Evolutionary conservation across 768 basidiomycete species (phyloP), one percentile per base, ranked within the genome.

Genomic region (Suillus occidentalis): DNA sequence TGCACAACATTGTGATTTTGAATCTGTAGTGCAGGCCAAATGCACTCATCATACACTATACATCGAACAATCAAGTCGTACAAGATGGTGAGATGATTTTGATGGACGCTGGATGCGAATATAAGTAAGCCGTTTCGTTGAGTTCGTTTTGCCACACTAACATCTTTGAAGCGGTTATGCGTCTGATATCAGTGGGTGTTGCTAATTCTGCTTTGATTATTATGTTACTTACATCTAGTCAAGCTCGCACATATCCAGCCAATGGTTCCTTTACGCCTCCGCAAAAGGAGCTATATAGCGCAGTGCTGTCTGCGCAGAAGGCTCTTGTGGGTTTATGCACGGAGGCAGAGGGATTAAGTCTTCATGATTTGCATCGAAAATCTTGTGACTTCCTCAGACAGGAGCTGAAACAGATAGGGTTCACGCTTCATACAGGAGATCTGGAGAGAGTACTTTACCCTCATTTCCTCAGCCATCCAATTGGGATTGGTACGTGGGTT

Each of bases 81-180:
- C 80, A 82, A 47, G 77, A 86, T 1, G 86, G 82, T 22, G 95
- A 99, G 69, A 80, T 94, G 69, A 81, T 97, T 18, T 82, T 97
- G 14, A 86, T 98, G 61, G 95, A 98, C 67, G 95, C 95, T 2
- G 95, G 94, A 52, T 95, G 95, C 71, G 95, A 97, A 82, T 92
- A 87, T 79, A 91, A 94, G 93, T 94, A 61, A 62, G 85, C 73
- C 49, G 50, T 65, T 67, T 47, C 28, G 36, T 57, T 34, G 12
- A 43, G 59, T 62, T 52, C 37, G 42, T 60, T 34, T 39, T 66
- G 4, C 16, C 52, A 34, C 53, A 55, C 60, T 68, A 40, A 71
- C 25, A 34, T 37, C 64, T 22, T 52, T 42, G 69, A 36, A 94
- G 92, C 66, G 94, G 94, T 43, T 98, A 98, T 71, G 94, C 95